Evolutionary conservation across 192 early-diverging fungal species (phyloP), one percentile per base, ranked within the genome.

Genomic region (Backusella luteola): DNA sequence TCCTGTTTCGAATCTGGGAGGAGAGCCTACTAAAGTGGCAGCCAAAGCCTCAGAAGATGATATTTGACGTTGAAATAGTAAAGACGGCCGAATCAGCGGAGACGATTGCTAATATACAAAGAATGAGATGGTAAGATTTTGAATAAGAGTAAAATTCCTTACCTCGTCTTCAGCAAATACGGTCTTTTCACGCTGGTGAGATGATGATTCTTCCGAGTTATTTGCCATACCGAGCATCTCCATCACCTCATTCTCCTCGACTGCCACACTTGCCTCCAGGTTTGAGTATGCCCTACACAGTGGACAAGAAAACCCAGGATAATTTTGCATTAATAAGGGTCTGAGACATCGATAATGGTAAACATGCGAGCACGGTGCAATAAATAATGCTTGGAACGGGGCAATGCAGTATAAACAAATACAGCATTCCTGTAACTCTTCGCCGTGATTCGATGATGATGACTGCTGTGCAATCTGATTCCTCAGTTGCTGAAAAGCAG

Each of bases 271-370:
- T 35, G 91, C 92, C 66, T 93, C 93, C 42, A 96, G 80, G 77
- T 96, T 94, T 3, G 94, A 93, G 72, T 93, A 94, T 39, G 93
- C 93, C 44, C 94, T 87, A 85, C 94, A 96, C 38, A 96, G 85
- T 38, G 94, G 92, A 80, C 94, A 94, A 75, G 85, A 90, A 83
- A 96, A 95, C 21, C 88, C 87, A 1, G 89, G 87, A 74, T 85
- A 89, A 56, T 87, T 89, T 49, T 89, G 81, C 67, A 91, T 83
- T 14, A 82, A 41, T 26, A 95, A 79, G 12, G 92, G 91, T 79
- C 90, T 91, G 74, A 93, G 88, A 84, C 93, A 95, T 79, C 92
- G 90, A 84, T 93, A 96, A 78, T 96, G 94, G 86, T 91, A 96
- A 78, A 91, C 91, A 77, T 96, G 94, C 39, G 91, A 94, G 84